Base-by-base conservation (phyloP, 345 rosid species). In the Boechera retrofracta region DNA sequence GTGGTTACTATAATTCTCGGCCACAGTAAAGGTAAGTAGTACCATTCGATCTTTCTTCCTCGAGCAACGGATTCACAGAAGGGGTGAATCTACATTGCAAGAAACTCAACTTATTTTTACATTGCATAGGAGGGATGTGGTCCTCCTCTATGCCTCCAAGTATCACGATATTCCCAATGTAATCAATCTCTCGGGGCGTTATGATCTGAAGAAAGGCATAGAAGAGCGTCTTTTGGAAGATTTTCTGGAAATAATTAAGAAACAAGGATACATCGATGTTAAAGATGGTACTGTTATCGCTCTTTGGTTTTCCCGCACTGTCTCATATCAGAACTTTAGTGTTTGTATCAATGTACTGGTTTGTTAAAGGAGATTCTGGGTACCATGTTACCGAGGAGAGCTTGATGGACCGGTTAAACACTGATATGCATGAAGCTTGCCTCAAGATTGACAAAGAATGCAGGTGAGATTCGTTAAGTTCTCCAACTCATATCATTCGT, bases 111-210 rank as follows among this genome's bases (percentile, higher is more conserved):
- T 58, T 26, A 11, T 68, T 35, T 35, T 58, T n/a, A 64, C 53
- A 8, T 24, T 24, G 6, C 15, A 10, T 52, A 91, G 95, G 93
- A 70, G 95, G 93, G 53, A 84, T 71, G 91, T 89, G 42, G 95
- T 88, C 48, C 91, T 94, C 54, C 81, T 94, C 28, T 91, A 91
- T 81, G 93, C 97, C 61, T 94, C 93, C 0, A 89, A 87, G 86
- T 87, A 91, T 84, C 75, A 81, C 24, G 89, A 91, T 82, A 80
- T 91, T 47, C 59, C 10, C 59, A 73, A 74, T 12, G 88, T 94
- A 8, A 80, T 94, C 64, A 94, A 94, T 76, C 84, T 88, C 56
- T 87, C 97, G 28, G 95, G 95, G 57, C 91, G 97, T 53, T 91
- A 87, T 80, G 78, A 94, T 80, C 67, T 92, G 79, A 84, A 84